Evolutionary conservation across 345 rosid genomes (phyloP), one percentile per base, ranked within the genome.

Genomic region (Isatis tinctoria): DNA sequence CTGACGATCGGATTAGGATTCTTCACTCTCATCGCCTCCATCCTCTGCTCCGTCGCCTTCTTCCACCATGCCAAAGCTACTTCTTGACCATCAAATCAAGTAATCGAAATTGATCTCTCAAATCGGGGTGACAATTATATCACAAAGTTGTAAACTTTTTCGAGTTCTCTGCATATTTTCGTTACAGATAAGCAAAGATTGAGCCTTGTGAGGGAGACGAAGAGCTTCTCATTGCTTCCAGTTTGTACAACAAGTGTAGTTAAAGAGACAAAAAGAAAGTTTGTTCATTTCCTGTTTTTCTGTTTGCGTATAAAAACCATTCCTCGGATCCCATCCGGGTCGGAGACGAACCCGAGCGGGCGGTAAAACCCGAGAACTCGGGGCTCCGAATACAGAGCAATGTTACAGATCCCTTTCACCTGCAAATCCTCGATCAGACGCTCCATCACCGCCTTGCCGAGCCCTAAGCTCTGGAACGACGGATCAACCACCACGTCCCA

Each of bases 401-500:
- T 88, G 65, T 91, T 94, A 14, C 74, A 49, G 49, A 94, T 90
- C 72, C 97, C 97, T 43, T 70, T 83, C 48, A 22, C 74, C 33
- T 85, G 47, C 71, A 94, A 65, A 69, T 91, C 90, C 27, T 69
- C 87, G 0, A 95, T 60, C 79, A 91, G 30, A 69, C 99, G 74
- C 76, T 94, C 97, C 88, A 94, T 85, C 54, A 91, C 87, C 1
- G 90, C 97, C 76, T 90, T 94, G 60, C 98, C 98, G 0, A 90
- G 78, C 6, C 98, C 97, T 13, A 86, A 69, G 40, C 95, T 93
- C 60, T 94, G 98, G 24, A 82, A 91, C 51, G 93, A 81, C 5
- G 96, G 97, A 59, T 88, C 97, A 58, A 94, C 97, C 76, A 91
- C 98, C 59, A 91, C 98, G 77, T 94, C 98, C 98, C 97, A 91